phyloP scores from a whole-genome alignment of 352 stramenopile genomes.

The Globisporangium acanthophoron region DNA sequence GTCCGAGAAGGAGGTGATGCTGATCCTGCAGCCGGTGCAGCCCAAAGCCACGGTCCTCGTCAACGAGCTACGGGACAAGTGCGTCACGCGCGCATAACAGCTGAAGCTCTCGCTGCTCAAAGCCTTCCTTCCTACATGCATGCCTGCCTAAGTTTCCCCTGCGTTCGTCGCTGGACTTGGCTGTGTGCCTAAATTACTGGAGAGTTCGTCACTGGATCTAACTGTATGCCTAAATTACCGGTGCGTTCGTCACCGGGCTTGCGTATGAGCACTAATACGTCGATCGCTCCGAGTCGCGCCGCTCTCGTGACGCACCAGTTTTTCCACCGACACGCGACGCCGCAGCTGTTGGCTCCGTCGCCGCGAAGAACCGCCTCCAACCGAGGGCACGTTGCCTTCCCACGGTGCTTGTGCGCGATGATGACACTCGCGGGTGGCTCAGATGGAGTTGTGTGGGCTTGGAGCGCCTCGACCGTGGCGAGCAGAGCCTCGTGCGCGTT shows the following conservation, averaged over 20 bases:
- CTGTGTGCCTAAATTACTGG: neutral
- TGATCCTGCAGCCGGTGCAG: conserved; percentile 23
- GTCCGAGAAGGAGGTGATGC: conserved; percentile 10
- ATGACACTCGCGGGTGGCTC: conserved; percentile 13
- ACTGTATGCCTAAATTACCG: neutral
- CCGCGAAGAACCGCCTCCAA: conserved; percentile 23
- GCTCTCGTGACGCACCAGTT: conserved; percentile 19
- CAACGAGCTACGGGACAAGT: conserved; percentile 34
- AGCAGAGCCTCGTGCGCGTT: conserved; percentile 36
- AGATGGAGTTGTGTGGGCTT: neutral
- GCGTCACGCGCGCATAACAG: conserved; percentile 5
- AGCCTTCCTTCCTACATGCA: no score
- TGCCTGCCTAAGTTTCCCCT: neutral
- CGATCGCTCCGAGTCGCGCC: conserved; percentile 13
- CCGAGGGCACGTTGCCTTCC: conserved; percentile 16
- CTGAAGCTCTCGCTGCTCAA: no score
- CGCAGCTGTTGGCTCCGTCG: neutral
- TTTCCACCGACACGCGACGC: conserved; percentile 17
- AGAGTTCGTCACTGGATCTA: neutral
- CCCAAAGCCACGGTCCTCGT: conserved; percentile 26
- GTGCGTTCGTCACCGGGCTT: neutral
- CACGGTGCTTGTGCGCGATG: conserved; percentile 53
- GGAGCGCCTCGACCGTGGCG: conserved; percentile 19
- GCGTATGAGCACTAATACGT: conserved; percentile 22
- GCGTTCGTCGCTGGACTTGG: neutral